Evolutionary conservation across 768 basidiomycete genomes (phyloP), one percentile per base, ranked within the genome.

Genomic region (Tremella fuciformis): DNA sequence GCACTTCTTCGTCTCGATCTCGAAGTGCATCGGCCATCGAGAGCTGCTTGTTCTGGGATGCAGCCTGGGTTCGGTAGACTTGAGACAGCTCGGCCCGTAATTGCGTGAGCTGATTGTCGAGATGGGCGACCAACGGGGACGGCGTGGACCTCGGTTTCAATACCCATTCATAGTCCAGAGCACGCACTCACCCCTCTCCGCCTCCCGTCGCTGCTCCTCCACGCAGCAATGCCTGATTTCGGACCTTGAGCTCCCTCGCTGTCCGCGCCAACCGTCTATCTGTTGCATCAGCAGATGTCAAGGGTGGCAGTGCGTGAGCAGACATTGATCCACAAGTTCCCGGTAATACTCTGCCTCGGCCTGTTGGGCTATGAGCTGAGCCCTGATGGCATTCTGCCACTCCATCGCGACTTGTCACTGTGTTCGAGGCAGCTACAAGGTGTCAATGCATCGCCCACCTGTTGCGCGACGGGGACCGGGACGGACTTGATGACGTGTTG

Each of bases 11-110:
- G 71, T 97, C 93, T 77, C 91, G 88, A 76, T 93, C 92, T 50
- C 91, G 85, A 8, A 98, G 81, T 1, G 90, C 91, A 77, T 99
- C 96, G 60, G 90, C 93, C 86, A 99, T 91, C 2, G 88, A 83
- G 13, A 99, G 81, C 75, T 96, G 93, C 0, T 92, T 89, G 76
- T 96, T 94, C 78, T 94, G 91, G 3, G 90, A 89, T 63, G 72
- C 65, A 0, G 75, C 70, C 57, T 98, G 93, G 0, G 91, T 89
- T 77, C 94, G 93, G 81, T 98, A 99, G 1, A 94, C 85, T 8
- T 88, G 89, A 2, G 93, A 90, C 50, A 97, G 82, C 76, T 98
- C 94, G 66, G 89, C 88, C 34, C 93, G 86, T 50, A 96, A 81
- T 11, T 88, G 86, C 1, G 91, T 90, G 76, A 98, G 88, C 73